Base-by-base conservation (phyloP, 306 rosid genomes). In the Rosa persica region DNA sequence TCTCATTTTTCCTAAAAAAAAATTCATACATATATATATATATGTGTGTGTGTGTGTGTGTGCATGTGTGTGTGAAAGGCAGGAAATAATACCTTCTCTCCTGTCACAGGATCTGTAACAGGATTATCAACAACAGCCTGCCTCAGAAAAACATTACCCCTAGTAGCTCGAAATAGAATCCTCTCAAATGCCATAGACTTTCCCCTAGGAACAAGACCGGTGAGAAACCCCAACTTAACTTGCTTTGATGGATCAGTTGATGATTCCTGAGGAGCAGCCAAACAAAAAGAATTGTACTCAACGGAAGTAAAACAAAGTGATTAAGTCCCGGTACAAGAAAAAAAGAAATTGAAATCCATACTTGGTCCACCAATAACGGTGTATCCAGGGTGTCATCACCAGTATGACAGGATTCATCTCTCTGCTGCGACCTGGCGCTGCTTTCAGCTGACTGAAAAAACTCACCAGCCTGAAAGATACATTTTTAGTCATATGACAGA, bases 361-460 rank as follows among this genome's bases (percentile, higher is more conserved):
- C 97, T 84, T 88, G 97, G 76, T 92, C 97, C 81, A 68, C 75
- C 76, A 92, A 76, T 73, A 92, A 74, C 57, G 96, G 96, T 38
- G 82, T 81, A 66, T 92, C 91, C 84, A 92, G 69, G 70, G 91
- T 85, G 49, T 84, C 97, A 78, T 83, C 97, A 85, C 88, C 78
- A 47, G 19, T 66, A 0, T 46, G 70, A 40, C 78, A 82, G 60
- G 96, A 83, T 79, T 85, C 96, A 67, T 92, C 96, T 81, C 96
- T 90, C 81, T 89, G 93, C 85, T 78, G 91, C 86, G 81, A 90
- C 23, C 87, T 0, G 30, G 93, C 96, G 30, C 77, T 84, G 83
- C 85, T 86, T 69, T 79, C 92, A 87, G 91, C 93, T 72, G 85
- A 34, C 72, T 76, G 88, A 83, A 92, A 92, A 92, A 89, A 89